Base-by-base conservation (phyloP, 148 eudicot genomes). In the Selenicereus undatus region DNA sequence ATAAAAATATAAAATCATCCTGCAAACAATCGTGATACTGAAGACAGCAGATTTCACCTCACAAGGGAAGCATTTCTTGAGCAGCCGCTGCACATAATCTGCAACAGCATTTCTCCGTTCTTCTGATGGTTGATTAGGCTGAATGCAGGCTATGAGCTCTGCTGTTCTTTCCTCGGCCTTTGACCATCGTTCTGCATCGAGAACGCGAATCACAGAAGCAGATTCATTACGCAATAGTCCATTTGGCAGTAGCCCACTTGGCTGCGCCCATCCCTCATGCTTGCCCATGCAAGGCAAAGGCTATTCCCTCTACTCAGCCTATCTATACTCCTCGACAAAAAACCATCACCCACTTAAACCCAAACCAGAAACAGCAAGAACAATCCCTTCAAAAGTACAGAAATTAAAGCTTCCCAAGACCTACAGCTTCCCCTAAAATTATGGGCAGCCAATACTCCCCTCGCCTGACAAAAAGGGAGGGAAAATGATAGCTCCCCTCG, bases 101-200 rank as follows among this genome's bases (percentile, higher is more conserved):
- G 97, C 98, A 79, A 95, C 98, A 8, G 96, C 97, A 80, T 83
- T 92, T 76, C 98, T 83, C 43, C 92, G 85, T 58, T 83, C 86
- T 86, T 93, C 96, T 0, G 97, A 95, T 16, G 88, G 86, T 51
- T 71, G 85, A 32, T 91, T 93, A 4, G 98, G 98, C 84, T 93
- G 93, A 87, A 95, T 95, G 83, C 96, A 85, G 77, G 86, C 88
- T 68, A 95, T 92, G 79, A 95, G 94, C 88, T 93, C 94, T 48
- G 93, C 89, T 8, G 92, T 93, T 81, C 94, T 90, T 77, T 90
- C 91, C 84, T 95, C 97, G 2, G 96, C 96, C 80, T 76, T 90
- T 20, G 66, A 80, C 98, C 97, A 95, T 82, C 91, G 85, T 62
- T 90, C 97, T 0, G 78, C 76, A 58, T 93, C 90, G 0, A 93